Base-by-base conservation (phyloP, 169 alveolate genomes). In the Eimeria maxima region DNA sequence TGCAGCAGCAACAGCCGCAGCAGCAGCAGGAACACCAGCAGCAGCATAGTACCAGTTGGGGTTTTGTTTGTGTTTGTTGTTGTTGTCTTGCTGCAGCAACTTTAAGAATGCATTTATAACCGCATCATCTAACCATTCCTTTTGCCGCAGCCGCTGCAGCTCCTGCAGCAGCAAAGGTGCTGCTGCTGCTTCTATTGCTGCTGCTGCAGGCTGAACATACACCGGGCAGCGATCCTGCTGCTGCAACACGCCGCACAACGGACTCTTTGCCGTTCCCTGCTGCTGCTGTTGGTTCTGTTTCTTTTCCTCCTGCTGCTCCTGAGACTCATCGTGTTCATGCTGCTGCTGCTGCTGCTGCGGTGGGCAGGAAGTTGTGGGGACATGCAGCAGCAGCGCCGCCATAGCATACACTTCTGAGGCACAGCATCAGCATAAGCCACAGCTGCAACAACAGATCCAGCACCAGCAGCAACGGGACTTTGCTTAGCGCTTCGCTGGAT, bases 151-250 rank as follows among this genome's bases (percentile, higher is more conserved):
- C 44, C 89, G 60, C 89, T 80, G 89, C 69, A 80, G 47, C 60
- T 47, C 89, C 67, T 22, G 89, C 89, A 80, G 67, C 89, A 80
- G 89, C 67, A 80, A 33, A 4, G 89, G 89, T 16, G 89, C 89
- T 80, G 89, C 89, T 18, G 89, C 89, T 47, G 89, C 45, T 22
- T 80, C 67, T 29, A 45, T 57, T 42, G 89, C 89, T 80, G 89
- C 89, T 18, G 67, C 38, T 42, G 67, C 89, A 2, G 89, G 89
- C 89, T 80, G 89, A 14, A 45, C 16, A 65, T 80, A 80, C 89
- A 80, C 60, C 89, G 44, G 44, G 16, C n/a, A 27, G 18, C 42
- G 42, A 8, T 22, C 20, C 33, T 44, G 67, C 89, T 80, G 89
- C 89, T 80, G 89, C 69, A 80, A 29, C 60, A 80, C 69, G 38